These are phyloP conservation scores for Westerdykella sp. DNA, from an alignment of 2,329 filamentous ascomycete species.

Conservation along the genomic window DNA sequence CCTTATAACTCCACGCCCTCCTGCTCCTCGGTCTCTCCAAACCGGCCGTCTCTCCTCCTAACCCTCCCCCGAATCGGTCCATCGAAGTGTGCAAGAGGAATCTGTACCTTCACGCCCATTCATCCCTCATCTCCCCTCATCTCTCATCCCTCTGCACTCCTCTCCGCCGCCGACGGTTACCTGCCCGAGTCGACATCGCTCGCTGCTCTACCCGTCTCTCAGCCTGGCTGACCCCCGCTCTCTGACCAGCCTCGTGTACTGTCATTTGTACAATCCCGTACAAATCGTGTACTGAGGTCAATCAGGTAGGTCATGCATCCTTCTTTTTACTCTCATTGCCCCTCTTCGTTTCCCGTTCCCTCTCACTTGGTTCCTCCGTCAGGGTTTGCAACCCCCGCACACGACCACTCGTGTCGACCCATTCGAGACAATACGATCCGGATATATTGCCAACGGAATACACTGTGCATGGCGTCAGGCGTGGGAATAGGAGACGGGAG, in stretches of 20 bases:
- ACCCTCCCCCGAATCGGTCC: constrained; percentile 23
- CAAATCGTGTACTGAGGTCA: too few relatives aligned
- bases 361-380: too few relatives aligned
- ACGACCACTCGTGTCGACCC: too few relatives aligned
- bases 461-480: too few relatives aligned
- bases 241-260: constrained; percentile 23
- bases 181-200: neutral
- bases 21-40: constrained; percentile 31
- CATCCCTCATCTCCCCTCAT: neutral
- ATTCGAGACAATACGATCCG: too few relatives aligned
- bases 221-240: constrained; percentile 32
- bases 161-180: neutral
- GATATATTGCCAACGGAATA: too few relatives aligned
- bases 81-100: constrained; percentile 25
- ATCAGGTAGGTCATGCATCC: too few relatives aligned
- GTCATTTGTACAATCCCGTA: neutral
- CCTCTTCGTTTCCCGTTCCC: too few relatives aligned
- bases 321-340: too few relatives aligned
- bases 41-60: constrained; percentile 24
- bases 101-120: constrained; percentile 19
- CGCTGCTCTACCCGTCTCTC: constrained; percentile 24
- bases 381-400: too few relatives aligned
- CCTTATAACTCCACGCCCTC: constrained; percentile 28
- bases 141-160: neutral
- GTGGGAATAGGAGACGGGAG: too few relatives aligned